Conservation (phyloP, 441 rosid species). For the Gossypium schwendimanii region DNA sequence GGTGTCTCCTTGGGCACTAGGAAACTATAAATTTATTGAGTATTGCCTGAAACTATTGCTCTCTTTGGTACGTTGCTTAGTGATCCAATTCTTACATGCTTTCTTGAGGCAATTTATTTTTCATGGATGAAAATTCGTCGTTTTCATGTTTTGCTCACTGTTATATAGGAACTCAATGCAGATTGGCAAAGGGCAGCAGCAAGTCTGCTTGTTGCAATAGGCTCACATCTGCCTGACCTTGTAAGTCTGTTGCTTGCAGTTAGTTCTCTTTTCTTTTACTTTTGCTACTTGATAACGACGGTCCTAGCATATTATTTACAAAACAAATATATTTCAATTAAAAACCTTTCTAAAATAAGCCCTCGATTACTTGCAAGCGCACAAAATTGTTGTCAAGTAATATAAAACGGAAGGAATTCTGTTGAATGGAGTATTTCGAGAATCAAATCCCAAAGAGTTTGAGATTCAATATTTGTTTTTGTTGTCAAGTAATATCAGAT, state of each 20-base stretch:
- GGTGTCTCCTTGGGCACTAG: not conserved
- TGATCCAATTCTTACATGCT: not conserved
- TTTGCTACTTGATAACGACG: not conserved
- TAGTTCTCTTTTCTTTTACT: not conserved
- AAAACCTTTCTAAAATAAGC: too few relatives aligned
- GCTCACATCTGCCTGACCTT: conserved; percentile 86
- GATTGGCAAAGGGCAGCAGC: conserved; percentile 97
- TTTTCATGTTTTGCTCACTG: conserved; percentile 14
- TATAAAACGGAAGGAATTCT: too few relatives aligned
- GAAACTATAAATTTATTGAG: not conserved
- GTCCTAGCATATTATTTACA: too few relatives aligned
- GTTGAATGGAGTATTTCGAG: too few relatives aligned
- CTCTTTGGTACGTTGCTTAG: not conserved
- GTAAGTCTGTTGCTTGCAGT: conserved; percentile 39
- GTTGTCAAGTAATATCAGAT: too few relatives aligned
- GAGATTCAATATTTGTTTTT: too few relatives aligned
- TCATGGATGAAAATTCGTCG: not conserved
- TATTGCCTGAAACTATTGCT: not conserved
- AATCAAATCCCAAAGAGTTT: too few relatives aligned
- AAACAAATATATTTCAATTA: too few relatives aligned
- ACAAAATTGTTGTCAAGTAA: too few relatives aligned
- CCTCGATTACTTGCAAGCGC: too few relatives aligned
- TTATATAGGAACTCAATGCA: conserved; percentile 64
- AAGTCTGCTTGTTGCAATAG: conserved; percentile 82
- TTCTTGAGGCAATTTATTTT: not conserved